A percentile compares a stretch with the other conserved stretches of the same genome.
Evolutionary conservation across 1,139 yeast species (phyloP).

Genomic region (Kazachstania sp.): DNA sequence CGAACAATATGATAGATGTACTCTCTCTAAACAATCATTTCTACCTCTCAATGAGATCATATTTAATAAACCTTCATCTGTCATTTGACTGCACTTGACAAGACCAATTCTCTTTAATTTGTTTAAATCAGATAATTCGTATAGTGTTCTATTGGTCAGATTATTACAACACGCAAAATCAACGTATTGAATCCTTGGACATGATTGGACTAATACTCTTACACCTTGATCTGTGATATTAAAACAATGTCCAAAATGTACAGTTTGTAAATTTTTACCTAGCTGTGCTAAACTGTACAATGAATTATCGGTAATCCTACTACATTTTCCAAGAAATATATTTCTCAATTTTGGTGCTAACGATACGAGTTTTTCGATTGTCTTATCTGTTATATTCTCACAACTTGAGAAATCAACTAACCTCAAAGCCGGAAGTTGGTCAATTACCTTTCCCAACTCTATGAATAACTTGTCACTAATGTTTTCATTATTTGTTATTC

Average conservation of each 20-base stretch:
- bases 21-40: constrained; percentile 75
- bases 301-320: constrained; percentile 77
- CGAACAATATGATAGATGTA: constrained; percentile 87
- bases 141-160: constrained; percentile 75
- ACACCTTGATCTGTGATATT: constrained; percentile 88
- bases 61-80: constrained; percentile 77
- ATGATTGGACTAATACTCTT: constrained; percentile 59
- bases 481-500: constrained; percentile 66
- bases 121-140: constrained; percentile 69
- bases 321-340: constrained; percentile 82
- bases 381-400: constrained; percentile 67
- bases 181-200: constrained; percentile 83
- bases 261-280: constrained; percentile 77
- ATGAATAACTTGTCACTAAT: constrained; percentile 46
- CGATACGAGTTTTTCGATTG: constrained; percentile 62
- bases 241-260: constrained; percentile 91
- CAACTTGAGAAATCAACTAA: constrained; percentile 83
- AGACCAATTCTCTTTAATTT: constrained; percentile 84
- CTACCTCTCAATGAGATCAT: constrained; percentile 66
- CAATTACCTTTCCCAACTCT: constrained; percentile 26
- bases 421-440: constrained; percentile 47
- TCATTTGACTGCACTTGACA: constrained; percentile 82
- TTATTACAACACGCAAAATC: constrained; percentile 93
- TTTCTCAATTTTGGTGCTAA: constrained; percentile 82
- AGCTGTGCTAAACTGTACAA: constrained; percentile 61